phyloP scores from a whole-genome alignment of 805 yeast genomes.

The Nakazawaea peltata region DNA sequence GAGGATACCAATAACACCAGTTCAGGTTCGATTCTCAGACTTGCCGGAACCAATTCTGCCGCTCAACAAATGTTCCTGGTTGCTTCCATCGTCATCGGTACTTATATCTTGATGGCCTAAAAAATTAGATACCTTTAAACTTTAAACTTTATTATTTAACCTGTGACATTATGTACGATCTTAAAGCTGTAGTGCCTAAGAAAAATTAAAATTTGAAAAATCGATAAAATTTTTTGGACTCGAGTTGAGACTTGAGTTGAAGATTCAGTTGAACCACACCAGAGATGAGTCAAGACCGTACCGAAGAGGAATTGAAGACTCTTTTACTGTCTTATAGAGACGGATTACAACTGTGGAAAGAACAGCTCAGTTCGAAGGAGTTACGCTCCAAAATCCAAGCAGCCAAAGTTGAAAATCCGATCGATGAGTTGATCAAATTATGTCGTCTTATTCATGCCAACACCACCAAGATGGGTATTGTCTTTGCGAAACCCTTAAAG shows the following conservation, averaged over 20 bases:
- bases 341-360: slow-evolving; percentile 5
- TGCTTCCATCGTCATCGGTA: too few species aligned
- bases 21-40: slow-evolving; percentile 13
- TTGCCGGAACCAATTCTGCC: background rate
- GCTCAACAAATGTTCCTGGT: background rate
- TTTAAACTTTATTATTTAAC: too few species aligned
- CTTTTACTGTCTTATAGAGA: slow-evolving; percentile 5
- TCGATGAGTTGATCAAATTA: slow-evolving; percentile 52
- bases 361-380: background rate
- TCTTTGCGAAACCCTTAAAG: slow-evolving; percentile 52
- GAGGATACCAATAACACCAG: slow-evolving; percentile 17
- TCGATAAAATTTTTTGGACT: background rate
- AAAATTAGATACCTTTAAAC: too few species aligned
- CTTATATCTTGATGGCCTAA: too few species aligned
- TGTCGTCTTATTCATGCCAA: slow-evolving; percentile 61
- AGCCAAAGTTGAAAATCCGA: slow-evolving; percentile 31
- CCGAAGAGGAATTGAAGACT: slow-evolving; percentile 6
- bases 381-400: slow-evolving; percentile 11
- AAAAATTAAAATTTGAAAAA: background rate
- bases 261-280: background rate
- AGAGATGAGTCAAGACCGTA: slow-evolving; percentile 1
- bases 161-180: too few species aligned
- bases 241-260: background rate
- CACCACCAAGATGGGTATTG: slow-evolving; percentile 67
- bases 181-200: background rate